These are phyloP conservation scores for Heterobasidion irregulare DNA, from an alignment of 1,284 basidiomycete species.

Conservation along the genomic window DNA sequence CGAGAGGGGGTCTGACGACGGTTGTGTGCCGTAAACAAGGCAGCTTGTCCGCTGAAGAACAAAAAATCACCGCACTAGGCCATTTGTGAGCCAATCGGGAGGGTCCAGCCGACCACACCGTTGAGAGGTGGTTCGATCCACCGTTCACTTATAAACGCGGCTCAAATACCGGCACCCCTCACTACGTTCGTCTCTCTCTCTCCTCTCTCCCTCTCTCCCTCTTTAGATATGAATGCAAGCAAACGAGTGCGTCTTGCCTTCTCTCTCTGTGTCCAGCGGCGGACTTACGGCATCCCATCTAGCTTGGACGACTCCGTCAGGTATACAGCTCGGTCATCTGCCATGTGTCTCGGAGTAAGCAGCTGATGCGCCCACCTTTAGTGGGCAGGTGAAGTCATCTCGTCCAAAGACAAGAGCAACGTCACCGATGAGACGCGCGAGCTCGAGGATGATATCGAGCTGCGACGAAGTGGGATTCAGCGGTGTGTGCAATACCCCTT, in stretches of 20 bases:
- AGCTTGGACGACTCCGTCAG: conserved; percentile 9
- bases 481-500: conserved; percentile 15
- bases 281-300: too few relatives aligned
- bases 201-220: too few relatives aligned
- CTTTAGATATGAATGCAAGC: conserved; percentile 15
- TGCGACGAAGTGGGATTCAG: conserved; percentile 26
- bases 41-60: too few relatives aligned
- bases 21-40: too few relatives aligned
- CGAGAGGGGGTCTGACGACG: too few relatives aligned
- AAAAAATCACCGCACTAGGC: too few relatives aligned
- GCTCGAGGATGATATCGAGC: conserved; percentile 25
- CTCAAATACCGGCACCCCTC: too few relatives aligned
- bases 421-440: conserved; percentile 30
- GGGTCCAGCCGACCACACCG: too few relatives aligned
- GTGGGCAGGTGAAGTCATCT: conserved; percentile 29
- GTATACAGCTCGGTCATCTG: neutral
- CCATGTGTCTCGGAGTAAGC: neutral
- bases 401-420: conserved; percentile 25
- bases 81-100: too few relatives aligned
- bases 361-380: neutral
- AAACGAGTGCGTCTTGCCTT: conserved; percentile 21
- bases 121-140: too few relatives aligned
- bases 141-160: too few relatives aligned
- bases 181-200: too few relatives aligned
- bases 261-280: neutral